Evolutionary conservation across 164 flowering plant genomes (phyloP).

Genomic region (Euptelea pleiosperma): DNA sequence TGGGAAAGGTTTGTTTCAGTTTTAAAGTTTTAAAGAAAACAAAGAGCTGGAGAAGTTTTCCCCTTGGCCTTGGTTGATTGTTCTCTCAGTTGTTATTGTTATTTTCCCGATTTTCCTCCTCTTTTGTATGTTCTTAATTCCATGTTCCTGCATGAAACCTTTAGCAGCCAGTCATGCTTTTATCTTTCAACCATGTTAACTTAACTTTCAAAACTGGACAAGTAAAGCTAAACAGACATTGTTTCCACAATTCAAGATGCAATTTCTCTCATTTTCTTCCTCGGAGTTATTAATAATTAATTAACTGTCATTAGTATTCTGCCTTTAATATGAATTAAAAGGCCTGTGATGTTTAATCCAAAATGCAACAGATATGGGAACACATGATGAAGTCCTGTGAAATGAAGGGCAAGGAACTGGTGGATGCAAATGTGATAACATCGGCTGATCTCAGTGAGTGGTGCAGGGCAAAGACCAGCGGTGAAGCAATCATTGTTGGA

Average conservation of each 20-base stretch:
- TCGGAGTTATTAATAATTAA: not conserved
- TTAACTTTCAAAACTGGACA: not conserved
- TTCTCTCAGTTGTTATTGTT: too few relatives aligned
- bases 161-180: too few relatives aligned
- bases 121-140: too few relatives aligned
- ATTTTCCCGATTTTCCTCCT: too few relatives aligned
- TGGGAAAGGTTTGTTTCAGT: too few relatives aligned
- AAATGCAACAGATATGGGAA: slow-evolving; percentile 63
- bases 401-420: slow-evolving; percentile 56
- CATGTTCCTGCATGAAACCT: too few relatives aligned
- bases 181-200: not conserved
- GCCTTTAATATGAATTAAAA: not conserved
- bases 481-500: slow-evolving; percentile 43
- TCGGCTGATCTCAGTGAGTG: slow-evolving; percentile 60
- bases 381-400: slow-evolving; percentile 55
- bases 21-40: too few relatives aligned
- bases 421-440: slow-evolving; percentile 52
- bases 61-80: too few relatives aligned
- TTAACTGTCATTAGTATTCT: not conserved
- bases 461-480: slow-evolving; percentile 44
- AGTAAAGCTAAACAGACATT: too few relatives aligned
- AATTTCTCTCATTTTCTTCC: too few relatives aligned
- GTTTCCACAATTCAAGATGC: not conserved
- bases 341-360: not conserved
- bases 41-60: too few relatives aligned